Percentiles rank a stretch among this genome's conserved stretches.
phyloP scores from a whole-genome alignment of 2,329 filamentous ascomycete species.

The Curvularia verruculosa region DNA sequence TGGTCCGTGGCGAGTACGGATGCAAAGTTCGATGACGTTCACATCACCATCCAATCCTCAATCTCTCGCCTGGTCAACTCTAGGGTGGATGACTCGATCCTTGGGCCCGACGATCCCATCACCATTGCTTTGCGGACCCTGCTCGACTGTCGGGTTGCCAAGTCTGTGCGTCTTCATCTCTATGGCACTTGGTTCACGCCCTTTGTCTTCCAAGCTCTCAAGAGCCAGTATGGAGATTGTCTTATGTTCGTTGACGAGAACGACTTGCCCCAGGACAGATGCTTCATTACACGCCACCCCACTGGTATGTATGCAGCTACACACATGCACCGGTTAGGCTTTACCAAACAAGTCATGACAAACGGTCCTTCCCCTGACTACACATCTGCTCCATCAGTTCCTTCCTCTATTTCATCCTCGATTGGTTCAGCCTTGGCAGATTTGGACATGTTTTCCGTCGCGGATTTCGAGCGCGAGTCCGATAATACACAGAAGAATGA shows the following conservation, averaged over 20 bases:
- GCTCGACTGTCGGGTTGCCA: constrained; percentile 14
- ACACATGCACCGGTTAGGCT: constrained; percentile 16
- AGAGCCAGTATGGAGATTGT: constrained; percentile 3
- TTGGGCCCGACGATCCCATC: constrained; percentile 23
- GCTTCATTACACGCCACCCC: constrained; percentile 5
- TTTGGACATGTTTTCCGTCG: constrained; percentile 22
- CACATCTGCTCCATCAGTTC: background rate
- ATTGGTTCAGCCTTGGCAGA: constrained; percentile 17
- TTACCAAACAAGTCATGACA: constrained; percentile 12
- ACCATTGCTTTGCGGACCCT: constrained; percentile 17
- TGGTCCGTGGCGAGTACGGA: constrained; percentile 16
- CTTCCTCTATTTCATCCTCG: constrained; percentile 15
- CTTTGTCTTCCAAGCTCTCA: constrained; percentile 15
- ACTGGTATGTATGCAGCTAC: constrained; percentile 13
- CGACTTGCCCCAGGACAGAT: background rate
- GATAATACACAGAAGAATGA: constrained; percentile 5
- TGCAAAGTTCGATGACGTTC: constrained; percentile 19
- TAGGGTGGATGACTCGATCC: constrained; percentile 25
- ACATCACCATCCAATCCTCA: constrained; percentile 16
- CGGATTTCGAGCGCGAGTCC: constrained; percentile 9
- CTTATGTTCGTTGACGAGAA: background rate
- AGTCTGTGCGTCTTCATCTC: constrained; percentile 14
- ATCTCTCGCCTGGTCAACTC: constrained; percentile 21
- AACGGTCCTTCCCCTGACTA: background rate
- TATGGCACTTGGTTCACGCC: constrained; percentile 22